Base-by-base conservation (phyloP, 129 eudicot genomes). In the Flaveria bidentis region DNA sequence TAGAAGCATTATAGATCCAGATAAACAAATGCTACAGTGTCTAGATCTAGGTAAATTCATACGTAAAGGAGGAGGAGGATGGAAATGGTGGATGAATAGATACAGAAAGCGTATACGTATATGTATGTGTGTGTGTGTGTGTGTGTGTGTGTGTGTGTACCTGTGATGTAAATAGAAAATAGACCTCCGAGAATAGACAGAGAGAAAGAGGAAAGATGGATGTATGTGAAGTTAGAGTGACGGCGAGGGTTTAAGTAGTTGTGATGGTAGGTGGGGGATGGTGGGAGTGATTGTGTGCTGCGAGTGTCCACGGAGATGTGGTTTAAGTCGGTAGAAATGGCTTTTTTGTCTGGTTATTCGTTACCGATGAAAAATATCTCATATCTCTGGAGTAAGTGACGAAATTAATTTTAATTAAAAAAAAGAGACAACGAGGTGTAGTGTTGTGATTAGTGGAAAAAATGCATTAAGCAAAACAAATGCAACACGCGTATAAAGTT, bases 101-200 rank as follows among this genome's bases (percentile, higher is more conserved):
- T 75, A 47, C 25, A 74, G 11, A 55, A 41, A 52, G 64, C 45
- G 46, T 23, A 18, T 47, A 11, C 30, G 69, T 68, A n/a, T n/a
- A n/a, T n/a, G 56, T 22, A 51, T 30, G 10, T 2, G n/a, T 50
- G 56, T 50, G 11, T 51, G 57, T 60, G n/a, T 18, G 36, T 55
- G 56, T 22, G 36, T 30, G 10, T 2, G n/a, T 50, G 56, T 50
- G 11, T 51, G 57, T 60, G n/a, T 18, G 36, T 55, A 55, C 75
- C 52, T 69, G 50, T 58, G 45, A 30, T 70, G 4, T 14, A 42
- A 69, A 12, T 16, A 63, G 20, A 20, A 42, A 69, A 12, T 16
- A 63, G 20, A 16, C 3, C 50, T 65, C 17, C 23, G 78, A 64
- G 47, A 71, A 78, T 60, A 78, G 39, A 53, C 79, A 53, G 82